Evolutionary conservation across 495 filamentous ascomycete genomes (phyloP).

Genomic region (Neurospora sp.): DNA sequence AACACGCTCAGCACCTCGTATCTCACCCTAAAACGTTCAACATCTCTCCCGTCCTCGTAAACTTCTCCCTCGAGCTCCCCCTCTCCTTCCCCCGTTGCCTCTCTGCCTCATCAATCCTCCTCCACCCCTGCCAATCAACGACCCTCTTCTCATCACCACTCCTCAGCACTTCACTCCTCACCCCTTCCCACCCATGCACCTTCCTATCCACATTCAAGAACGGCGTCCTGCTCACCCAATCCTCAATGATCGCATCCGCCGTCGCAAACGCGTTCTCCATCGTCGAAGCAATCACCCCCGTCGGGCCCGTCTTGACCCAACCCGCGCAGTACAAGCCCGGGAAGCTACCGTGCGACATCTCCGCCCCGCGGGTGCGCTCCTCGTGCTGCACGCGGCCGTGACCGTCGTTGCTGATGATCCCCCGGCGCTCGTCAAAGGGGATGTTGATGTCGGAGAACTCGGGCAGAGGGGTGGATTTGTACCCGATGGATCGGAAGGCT

Average conservation of each 20-base stretch:
- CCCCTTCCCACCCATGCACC: constrained; percentile 63
- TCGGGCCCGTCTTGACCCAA: constrained; percentile 93
- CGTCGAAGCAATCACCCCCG: constrained; percentile 90
- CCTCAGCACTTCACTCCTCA: constrained; percentile 40
- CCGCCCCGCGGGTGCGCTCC: constrained; percentile 14
- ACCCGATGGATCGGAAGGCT: constrained; percentile 88
- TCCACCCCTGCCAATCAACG: constrained; percentile 77
- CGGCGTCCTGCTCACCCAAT: constrained; percentile 46
- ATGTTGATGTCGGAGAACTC: constrained; percentile 70
- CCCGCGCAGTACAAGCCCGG: constrained; percentile 88
- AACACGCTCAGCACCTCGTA: neutral
- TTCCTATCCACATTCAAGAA: constrained; percentile 37
- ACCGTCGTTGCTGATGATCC: constrained; percentile 78
- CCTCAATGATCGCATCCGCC: constrained; percentile 65
- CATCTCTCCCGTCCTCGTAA: constrained; percentile 71
- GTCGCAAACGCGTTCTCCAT: constrained; percentile 93
- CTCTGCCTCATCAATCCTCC: constrained; percentile 72
- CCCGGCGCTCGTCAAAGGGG: constrained; percentile 60
- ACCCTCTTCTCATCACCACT: constrained; percentile 26
- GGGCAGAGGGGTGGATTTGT: constrained; percentile 66
- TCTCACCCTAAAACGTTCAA: constrained; percentile 47
- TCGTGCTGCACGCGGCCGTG: constrained; percentile 54
- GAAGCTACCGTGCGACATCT: constrained; percentile 28
- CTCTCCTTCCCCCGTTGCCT: constrained; percentile 48
- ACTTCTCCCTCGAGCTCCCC: constrained; percentile 83